Conservation (phyloP, 116 monocot species). For the Thalassia testudinum region DNA sequence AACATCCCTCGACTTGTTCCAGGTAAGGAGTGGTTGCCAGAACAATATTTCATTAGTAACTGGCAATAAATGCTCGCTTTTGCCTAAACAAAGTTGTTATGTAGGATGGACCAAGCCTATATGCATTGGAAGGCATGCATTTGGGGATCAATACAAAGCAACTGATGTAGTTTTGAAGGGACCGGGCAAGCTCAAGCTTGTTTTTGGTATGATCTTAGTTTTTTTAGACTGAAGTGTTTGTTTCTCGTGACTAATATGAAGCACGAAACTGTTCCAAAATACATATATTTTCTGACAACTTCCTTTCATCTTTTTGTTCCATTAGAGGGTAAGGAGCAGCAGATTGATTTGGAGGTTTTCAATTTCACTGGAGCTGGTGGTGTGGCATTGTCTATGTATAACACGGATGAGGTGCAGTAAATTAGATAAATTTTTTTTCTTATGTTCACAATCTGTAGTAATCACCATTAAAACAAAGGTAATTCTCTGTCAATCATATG, state of each 20-base stretch:
- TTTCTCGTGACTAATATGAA: not conserved
- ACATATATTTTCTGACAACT: not conserved
- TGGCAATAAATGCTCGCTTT: too few species aligned
- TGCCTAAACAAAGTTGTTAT: not conserved
- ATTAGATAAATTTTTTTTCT: not conserved
- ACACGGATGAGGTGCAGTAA: slow-evolving; percentile 68
- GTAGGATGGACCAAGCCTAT: slow-evolving; percentile 95
- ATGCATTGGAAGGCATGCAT: slow-evolving; percentile 99
- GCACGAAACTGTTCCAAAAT: not conserved
- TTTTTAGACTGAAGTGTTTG: not conserved
- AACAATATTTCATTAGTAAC: too few species aligned
- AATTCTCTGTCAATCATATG: too few species aligned
- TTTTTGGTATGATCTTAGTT: slow-evolving; percentile 51
- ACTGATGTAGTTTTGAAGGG: slow-evolving; percentile 84
- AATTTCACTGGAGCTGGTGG: slow-evolving; percentile 88
- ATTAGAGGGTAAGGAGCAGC: slow-evolving; percentile 71
- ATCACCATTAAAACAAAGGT: too few species aligned
- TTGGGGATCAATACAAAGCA: slow-evolving; percentile 96
- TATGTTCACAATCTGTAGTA: slow-evolving; percentile 43
- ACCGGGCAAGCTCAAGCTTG: slow-evolving; percentile 84
- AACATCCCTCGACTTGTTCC: slow-evolving; percentile 89
- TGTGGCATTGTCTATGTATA: slow-evolving; percentile 85
- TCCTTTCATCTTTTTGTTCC: not conserved
- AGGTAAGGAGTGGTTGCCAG: slow-evolving; percentile 21
- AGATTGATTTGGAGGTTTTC: slow-evolving; percentile 64